These are phyloP conservation scores for Colletotrichum sp. DNA, from an alignment of 2,329 filamentous ascomycete genomes.

Conservation along the genomic window DNA sequence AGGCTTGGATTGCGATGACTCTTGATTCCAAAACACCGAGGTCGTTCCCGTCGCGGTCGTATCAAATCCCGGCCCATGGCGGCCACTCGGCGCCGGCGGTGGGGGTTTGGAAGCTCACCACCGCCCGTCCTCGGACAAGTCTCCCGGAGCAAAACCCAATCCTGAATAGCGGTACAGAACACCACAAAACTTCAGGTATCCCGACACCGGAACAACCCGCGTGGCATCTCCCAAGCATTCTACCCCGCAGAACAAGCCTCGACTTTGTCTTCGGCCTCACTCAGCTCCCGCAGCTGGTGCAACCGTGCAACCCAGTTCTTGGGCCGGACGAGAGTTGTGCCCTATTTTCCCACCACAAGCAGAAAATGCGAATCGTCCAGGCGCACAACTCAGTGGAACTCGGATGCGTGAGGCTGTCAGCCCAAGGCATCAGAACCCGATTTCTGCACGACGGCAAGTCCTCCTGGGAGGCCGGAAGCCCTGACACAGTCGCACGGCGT, in stretches of 20 bases:
- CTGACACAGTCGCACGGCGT: not conserved
- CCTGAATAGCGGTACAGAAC: not conserved
- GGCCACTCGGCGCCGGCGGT: not conserved
- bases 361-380: not conserved
- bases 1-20: not conserved
- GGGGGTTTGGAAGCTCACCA: not conserved
- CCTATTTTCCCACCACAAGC: not conserved
- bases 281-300: slow-evolving; percentile 41
- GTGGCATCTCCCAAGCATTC: slow-evolving; percentile 42
- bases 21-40: not conserved
- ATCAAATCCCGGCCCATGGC: not conserved
- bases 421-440: not conserved
- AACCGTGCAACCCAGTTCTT: slow-evolving; percentile 44
- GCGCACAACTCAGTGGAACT: not conserved
- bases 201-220: slow-evolving; percentile 35
- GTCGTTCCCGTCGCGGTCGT: not conserved
- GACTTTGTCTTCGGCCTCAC: slow-evolving; percentile 46
- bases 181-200: not conserved
- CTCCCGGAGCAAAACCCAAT: not conserved
- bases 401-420: not conserved
- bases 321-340: not conserved
- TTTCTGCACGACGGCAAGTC: not conserved
- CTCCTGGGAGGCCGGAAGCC: not conserved
- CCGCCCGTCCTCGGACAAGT: not conserved
- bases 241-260: slow-evolving; percentile 43